These are phyloP conservation scores for Arctium lappa DNA, from an alignment of 129 eudicot genomes.

Conservation along the genomic window DNA sequence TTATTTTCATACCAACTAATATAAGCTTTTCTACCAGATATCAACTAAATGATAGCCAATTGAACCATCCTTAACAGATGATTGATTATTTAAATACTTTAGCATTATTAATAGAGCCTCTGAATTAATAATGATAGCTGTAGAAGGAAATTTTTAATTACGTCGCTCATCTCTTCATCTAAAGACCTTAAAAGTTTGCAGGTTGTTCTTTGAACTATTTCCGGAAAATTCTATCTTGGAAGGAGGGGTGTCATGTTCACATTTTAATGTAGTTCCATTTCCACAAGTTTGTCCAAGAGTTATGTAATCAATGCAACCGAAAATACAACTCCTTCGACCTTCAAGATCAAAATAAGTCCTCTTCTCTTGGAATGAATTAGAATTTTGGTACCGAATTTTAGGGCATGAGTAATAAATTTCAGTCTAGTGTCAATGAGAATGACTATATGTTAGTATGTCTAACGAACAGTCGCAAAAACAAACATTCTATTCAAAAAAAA, in stretches of 20 bases:
- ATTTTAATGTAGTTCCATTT: background rate
- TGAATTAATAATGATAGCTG: background rate
- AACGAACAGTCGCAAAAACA: background rate
- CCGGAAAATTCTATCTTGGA: background rate
- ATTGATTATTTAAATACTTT: background rate
- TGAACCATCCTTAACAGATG: background rate
- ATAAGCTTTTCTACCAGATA: background rate
- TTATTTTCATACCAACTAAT: background rate
- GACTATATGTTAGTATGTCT: background rate
- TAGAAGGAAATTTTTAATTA: background rate
- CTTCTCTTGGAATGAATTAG: background rate
- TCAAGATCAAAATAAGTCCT: background rate
- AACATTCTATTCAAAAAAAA: background rate
- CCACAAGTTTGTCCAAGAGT: background rate
- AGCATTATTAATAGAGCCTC: background rate
- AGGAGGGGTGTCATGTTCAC: background rate
- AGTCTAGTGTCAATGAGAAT: background rate
- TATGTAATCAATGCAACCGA: background rate
- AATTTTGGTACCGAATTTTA: background rate
- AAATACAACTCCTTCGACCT: conserved; percentile 1
- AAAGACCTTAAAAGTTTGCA: background rate
- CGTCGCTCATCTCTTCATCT: background rate
- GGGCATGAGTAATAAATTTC: background rate
- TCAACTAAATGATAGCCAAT: background rate
- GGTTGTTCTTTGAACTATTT: background rate